These are phyloP conservation scores for Sphagnum contortum DNA, from an alignment of 225 moss, liverwort and hornwort species.

Conservation along the genomic window DNA sequence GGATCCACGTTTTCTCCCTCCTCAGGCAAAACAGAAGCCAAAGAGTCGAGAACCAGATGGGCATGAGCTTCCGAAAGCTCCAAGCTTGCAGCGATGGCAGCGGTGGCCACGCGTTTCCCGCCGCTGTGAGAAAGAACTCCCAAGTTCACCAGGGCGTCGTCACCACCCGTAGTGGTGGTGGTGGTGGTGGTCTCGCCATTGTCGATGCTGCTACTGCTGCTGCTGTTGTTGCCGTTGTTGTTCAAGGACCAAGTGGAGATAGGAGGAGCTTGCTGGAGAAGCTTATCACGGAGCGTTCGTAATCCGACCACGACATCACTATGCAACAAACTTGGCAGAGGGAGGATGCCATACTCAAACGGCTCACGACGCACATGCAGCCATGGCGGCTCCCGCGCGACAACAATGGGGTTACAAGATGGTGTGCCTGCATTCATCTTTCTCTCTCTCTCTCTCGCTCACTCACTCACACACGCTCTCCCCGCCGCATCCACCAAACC, in stretches of 20 bases:
- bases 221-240: conserved; percentile 7
- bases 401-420: conserved; percentile 21
- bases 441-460: conserved; percentile 6
- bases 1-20: conserved; percentile 47
- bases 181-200: not conserved
- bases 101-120: conserved; percentile 42
- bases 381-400: conserved; percentile 60
- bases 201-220: no score
- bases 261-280: conserved; percentile 36
- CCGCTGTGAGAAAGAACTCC: conserved; percentile 10
- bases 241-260: conserved; percentile 23
- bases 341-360: conserved; percentile 59
- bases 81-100: conserved; percentile 45
- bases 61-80: conserved; percentile 34
- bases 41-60: conserved; percentile 45
- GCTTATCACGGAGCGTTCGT: conserved; percentile 32
- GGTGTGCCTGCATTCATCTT: conserved; percentile 64
- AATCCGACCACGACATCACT: conserved; percentile 41
- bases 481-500: no score
- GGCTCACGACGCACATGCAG: conserved; percentile 62
- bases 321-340: conserved; percentile 40
- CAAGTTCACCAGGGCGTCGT: no score
- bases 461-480: no score
- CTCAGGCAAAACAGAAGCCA: conserved; percentile 50
- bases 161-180: conserved; percentile 16